phyloP scores from a whole-genome alignment of 73 alveolate genomes.

The Effrenium voratum region DNA sequence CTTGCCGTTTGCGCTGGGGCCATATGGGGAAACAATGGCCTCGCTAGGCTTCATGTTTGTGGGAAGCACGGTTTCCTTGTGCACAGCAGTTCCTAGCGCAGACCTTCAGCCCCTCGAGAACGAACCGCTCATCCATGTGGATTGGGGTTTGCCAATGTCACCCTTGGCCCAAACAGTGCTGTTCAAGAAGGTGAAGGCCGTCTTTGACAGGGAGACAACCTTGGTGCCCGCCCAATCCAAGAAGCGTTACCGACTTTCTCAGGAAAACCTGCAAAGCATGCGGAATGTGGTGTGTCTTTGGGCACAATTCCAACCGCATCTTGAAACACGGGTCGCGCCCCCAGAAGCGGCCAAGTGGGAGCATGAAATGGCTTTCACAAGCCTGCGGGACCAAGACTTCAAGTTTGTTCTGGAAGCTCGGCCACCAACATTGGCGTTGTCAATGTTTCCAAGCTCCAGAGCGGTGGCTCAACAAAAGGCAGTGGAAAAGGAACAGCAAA shows the following conservation, averaged over 20 bases:
- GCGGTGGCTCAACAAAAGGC: slow-evolving; percentile 11
- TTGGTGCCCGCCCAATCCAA: background rate
- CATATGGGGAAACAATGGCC: slow-evolving; percentile 12
- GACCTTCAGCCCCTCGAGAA: background rate
- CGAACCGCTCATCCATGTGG: background rate
- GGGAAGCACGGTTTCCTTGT: background rate
- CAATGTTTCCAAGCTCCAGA: background rate
- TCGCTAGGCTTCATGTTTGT: background rate
- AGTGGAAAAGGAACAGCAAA: background rate
- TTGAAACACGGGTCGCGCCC: background rate
- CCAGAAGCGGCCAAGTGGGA: background rate
- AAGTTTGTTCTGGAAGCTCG: background rate
- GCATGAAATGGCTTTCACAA: background rate
- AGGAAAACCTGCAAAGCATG: background rate
- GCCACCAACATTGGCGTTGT: background rate
- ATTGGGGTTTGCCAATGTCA: background rate
- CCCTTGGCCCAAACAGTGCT: background rate
- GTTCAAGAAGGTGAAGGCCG: background rate
- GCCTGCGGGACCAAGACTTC: background rate
- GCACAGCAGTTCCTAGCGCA: background rate
- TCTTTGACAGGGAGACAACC: background rate
- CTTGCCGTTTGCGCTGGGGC: background rate
- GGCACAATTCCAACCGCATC: background rate
- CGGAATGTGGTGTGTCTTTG: background rate
- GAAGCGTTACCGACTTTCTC: background rate